Base-by-base conservation (phyloP, 768 basidiomycete genomes). In the Tricholoma matsutake region DNA sequence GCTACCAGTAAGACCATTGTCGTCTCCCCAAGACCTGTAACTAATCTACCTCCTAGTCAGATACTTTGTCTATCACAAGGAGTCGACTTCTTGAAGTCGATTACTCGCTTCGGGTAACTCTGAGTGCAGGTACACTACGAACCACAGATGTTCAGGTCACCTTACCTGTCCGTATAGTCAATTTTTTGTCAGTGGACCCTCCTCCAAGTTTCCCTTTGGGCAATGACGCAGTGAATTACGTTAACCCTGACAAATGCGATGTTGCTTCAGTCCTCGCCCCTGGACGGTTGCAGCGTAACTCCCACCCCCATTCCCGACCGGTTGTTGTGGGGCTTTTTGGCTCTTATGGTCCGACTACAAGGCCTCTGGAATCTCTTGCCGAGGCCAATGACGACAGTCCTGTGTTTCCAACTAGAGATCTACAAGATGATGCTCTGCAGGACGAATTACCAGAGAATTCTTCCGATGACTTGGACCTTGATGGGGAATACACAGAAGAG, bases 101-200 rank as follows among this genome's bases (percentile, higher is more conserved):
- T 56, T 92, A 95, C 68, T 77, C 78, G 2, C 76, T 96, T 62
- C 84, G 83, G 54, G 83, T 92, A 29, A 83, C 83, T 5, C 72
- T 89, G 39, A 82, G 81, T 64, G 79, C 83, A 6, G 88, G 88
- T 9, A 72, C 83, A 14, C 72, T 74, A 52, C 63, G 88, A 22
- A 77, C 82, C 2, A 78, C 88, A 9, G 87, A 91, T 58, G 76
- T 93, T 31, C 80, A 83, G 58, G 88, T 89, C 61, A 84, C 84
- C 20, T 71, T 95, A 8, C 94, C 94, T 0, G 76, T 94, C 64
- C 80, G 82, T 16, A 84, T 96, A 66, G 79, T 94, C 76, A 94
- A 89, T 69, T 91, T 92, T 74, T 73, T 94, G 29, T 95, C 94
- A 11, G 78, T 97, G 63, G 92, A 96, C 71, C 91, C 92, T 20